Percentiles rank a stretch among this genome's conserved stretches.
phyloP scores from a whole-genome alignment of 2,329 filamentous ascomycete species.

The Beauveria varroae region DNA sequence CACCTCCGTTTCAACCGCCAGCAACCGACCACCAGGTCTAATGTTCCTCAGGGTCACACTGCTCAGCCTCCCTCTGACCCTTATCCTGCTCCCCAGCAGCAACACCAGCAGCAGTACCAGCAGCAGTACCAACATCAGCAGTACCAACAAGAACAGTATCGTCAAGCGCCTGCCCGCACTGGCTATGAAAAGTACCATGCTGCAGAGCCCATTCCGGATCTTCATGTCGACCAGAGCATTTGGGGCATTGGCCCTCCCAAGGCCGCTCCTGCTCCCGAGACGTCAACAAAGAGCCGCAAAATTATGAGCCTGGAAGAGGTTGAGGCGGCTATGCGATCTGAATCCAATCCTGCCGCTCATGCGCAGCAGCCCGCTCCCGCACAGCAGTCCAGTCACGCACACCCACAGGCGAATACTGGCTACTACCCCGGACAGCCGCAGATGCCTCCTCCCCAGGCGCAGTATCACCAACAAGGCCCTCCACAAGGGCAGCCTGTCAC shows the following conservation, averaged over 20 bases:
- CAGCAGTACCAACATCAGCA: slow-evolving; percentile 25
- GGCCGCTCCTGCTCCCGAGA: slow-evolving; percentile 22
- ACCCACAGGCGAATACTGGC: not conserved
- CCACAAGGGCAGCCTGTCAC: slow-evolving; percentile 43
- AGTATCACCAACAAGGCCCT: slow-evolving; percentile 23
- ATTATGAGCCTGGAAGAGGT: slow-evolving; percentile 97
- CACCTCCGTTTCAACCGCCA: slow-evolving; percentile 76
- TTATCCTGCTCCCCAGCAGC: slow-evolving; percentile 33
- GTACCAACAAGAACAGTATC: slow-evolving; percentile 17
- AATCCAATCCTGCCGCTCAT: slow-evolving; percentile 44
- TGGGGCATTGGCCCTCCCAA: slow-evolving; percentile 69
- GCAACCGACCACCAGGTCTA: slow-evolving; percentile 45
- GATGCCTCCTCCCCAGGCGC: slow-evolving; percentile 18
- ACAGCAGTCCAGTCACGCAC: not conserved
- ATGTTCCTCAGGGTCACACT: slow-evolving; percentile 27
- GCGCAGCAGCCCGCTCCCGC: not conserved
- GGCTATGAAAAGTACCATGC: slow-evolving; percentile 92
- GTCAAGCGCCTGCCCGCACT: slow-evolving; percentile 57
- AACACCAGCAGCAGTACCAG: slow-evolving; percentile 19
- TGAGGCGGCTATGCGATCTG: slow-evolving; percentile 80
- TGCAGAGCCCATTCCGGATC: slow-evolving; percentile 74
- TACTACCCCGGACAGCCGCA: slow-evolving; percentile 15
- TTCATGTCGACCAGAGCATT: slow-evolving; percentile 86
- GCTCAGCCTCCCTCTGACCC: slow-evolving; percentile 24
- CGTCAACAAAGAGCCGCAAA: slow-evolving; percentile 47